phyloP scores from a whole-genome alignment of 805 yeast species.

The Hanseniaspora singularis region DNA sequence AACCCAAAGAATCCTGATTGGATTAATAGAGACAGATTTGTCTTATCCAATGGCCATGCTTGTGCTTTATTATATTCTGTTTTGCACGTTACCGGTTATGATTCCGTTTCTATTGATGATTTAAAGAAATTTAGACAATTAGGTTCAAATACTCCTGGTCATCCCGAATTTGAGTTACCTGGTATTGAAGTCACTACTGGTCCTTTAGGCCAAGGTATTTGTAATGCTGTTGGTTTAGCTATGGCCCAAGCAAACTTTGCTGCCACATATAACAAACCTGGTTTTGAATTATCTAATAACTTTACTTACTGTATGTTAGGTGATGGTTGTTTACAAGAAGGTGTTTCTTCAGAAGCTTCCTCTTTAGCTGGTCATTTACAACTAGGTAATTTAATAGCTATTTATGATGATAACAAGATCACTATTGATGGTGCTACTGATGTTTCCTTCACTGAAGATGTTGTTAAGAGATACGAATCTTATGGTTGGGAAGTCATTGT shows the following conservation, averaged over 20 bases:
- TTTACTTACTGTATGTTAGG: constrained; percentile 75
- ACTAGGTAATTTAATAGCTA: constrained; percentile 83
- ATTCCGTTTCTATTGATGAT: constrained; percentile 60
- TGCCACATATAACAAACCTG: constrained; percentile 88
- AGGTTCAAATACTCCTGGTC: constrained; percentile 90
- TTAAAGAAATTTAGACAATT: constrained; percentile 82
- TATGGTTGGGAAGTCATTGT: constrained; percentile 86
- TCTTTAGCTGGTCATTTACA: constrained; percentile 94
- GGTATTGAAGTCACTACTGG: constrained; percentile 98
- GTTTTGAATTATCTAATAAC: constrained; percentile 56
- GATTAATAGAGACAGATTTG: constrained; percentile 92
- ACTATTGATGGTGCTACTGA: constrained; percentile 90
- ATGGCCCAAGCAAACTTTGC: constrained; percentile 86
- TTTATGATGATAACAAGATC: constrained; percentile 94
- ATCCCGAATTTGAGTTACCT: constrained; percentile 84
- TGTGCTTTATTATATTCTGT: constrained; percentile 78
- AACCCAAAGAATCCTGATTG: constrained; percentile 86
- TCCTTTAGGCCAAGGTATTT: constrained; percentile 96
- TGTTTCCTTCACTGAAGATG: constrained; percentile 89
- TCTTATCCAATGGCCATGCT: constrained; percentile 92
- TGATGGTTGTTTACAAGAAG: constrained; percentile 98
- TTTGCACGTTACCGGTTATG: constrained; percentile 78
- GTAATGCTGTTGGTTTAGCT: constrained; percentile 93
- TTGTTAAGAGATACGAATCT: constrained; percentile 66
- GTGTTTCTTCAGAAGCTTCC: constrained; percentile 86